Evolutionary conservation across 2,329 filamentous ascomycete species (phyloP).

Genomic region (Scedosporium boydii): DNA sequence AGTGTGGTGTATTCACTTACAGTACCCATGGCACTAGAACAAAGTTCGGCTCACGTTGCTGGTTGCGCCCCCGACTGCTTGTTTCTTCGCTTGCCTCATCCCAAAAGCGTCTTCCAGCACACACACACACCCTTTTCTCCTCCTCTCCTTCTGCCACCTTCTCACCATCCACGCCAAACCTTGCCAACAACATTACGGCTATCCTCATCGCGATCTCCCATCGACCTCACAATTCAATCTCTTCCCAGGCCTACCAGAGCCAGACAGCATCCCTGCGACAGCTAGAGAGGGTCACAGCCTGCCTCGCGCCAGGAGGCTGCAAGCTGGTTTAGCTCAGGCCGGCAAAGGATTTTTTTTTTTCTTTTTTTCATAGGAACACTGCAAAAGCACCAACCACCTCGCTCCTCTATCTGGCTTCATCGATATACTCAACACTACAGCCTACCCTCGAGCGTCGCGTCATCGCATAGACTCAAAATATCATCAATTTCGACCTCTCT

Average conservation of each 20-base stretch:
- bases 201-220: background rate
- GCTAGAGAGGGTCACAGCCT: background rate
- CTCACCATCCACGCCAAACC: background rate
- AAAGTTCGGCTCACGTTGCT: conserved; percentile 2
- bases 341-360: background rate
- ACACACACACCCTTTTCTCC: conserved; percentile 3
- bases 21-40: conserved; percentile 1
- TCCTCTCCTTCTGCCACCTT: background rate
- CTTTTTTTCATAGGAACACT: background rate
- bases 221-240: background rate
- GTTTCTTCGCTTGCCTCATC: conserved; percentile 1
- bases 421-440: background rate
- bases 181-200: background rate
- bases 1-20: background rate
- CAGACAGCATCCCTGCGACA: background rate
- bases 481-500: background rate
- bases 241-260: background rate
- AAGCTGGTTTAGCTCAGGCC: background rate
- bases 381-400: background rate
- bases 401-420: background rate
- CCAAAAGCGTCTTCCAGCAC: background rate
- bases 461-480: background rate
- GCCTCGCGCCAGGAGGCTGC: background rate
- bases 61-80: conserved; percentile 1
- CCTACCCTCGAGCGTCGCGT: background rate